Evolutionary conservation across 2,329 filamentous ascomycete species (phyloP).

Genomic region (Talaromyces sp.): DNA sequence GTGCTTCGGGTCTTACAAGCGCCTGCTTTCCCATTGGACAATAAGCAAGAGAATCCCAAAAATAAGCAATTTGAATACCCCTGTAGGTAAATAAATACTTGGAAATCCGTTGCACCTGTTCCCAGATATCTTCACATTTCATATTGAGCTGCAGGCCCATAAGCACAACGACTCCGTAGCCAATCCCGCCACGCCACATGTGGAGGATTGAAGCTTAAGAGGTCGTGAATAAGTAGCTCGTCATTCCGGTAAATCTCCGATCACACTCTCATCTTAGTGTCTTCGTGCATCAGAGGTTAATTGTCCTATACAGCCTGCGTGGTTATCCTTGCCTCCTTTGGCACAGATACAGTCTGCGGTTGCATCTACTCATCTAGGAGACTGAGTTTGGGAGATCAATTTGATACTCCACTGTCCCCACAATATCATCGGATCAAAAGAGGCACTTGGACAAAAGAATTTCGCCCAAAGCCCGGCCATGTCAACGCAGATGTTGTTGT

Average conservation of each 20-base stretch:
- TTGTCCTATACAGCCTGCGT: not conserved
- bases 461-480: constrained; percentile 30
- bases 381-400: not conserved
- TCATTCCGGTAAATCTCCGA: not conserved
- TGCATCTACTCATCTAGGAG: not conserved
- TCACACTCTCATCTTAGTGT: not conserved
- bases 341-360: not conserved
- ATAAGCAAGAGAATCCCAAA: not conserved
- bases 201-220: not conserved
- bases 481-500: not conserved
- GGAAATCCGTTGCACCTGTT: not conserved
- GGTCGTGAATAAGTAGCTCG: not conserved
- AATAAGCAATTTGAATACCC: not conserved
- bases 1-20: not conserved
- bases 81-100: not conserved
- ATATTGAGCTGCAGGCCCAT: not conserved
- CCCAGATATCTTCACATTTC: not conserved
- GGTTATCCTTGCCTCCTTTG: not conserved
- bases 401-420: not conserved
- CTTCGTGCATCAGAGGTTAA: not conserved
- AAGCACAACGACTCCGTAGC: not conserved
- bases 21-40: not conserved
- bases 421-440: not conserved
- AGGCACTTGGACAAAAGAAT: not conserved
- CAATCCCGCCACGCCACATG: constrained; percentile 7